Evolutionary conservation across 306 rosid genomes (phyloP).

Genomic region (Inga laurina): DNA sequence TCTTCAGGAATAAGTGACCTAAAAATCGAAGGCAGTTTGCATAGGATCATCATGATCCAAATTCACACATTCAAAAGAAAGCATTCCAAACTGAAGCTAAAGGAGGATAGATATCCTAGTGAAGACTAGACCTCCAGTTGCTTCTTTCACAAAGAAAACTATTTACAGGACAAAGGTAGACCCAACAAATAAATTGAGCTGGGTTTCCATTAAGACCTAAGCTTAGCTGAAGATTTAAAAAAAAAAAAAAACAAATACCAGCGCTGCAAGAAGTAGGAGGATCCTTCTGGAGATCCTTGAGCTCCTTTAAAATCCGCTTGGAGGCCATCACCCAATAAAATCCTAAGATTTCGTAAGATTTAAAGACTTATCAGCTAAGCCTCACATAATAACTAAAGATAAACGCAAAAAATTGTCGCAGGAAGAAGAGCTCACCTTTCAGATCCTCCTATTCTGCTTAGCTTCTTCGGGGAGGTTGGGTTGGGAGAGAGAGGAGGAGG

Average conservation of each 20-base stretch:
- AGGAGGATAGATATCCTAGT: background rate
- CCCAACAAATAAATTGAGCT: background rate
- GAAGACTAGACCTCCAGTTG: background rate
- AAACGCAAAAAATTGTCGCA: background rate
- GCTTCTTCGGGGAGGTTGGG: background rate
- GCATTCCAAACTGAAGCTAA: background rate
- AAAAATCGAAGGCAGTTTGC: background rate
- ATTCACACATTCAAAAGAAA: background rate
- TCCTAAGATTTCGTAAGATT: background rate
- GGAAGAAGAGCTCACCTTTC: background rate
- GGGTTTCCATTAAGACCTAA: background rate
- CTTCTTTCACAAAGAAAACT: background rate
- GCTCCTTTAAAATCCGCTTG: conserved; percentile 71
- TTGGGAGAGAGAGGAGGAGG: background rate
- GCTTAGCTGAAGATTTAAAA: background rate
- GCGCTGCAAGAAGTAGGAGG: conserved; percentile 89
- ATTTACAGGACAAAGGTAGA: background rate
- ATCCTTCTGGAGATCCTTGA: conserved; percentile 71
- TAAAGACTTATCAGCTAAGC: background rate
- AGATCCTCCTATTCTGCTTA: conserved; percentile 25
- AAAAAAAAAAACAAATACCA: conserved; percentile 33
- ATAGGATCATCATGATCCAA: background rate
- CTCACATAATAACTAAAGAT: background rate
- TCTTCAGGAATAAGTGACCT: background rate
- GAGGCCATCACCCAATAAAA: conserved; percentile 58